Percentiles rank a stretch among this genome's conserved stretches.
Evolutionary conservation across 2,329 filamentous ascomycete genomes (phyloP).

Genomic region (Trichoderma sp.): DNA sequence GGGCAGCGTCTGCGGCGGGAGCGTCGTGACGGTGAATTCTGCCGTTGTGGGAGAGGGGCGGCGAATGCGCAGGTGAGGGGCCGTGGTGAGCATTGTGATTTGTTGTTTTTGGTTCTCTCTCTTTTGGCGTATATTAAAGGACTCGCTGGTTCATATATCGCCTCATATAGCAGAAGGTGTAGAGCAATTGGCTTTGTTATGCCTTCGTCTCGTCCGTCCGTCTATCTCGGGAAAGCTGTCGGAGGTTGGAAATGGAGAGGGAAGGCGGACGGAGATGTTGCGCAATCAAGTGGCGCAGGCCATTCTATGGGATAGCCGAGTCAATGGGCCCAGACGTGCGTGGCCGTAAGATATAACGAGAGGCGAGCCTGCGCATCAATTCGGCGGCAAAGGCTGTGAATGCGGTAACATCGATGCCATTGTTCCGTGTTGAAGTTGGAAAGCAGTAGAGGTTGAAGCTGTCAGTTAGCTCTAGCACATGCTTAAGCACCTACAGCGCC

Average conservation of each 20-base stretch:
- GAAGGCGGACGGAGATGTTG: neutral
- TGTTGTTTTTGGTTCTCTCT: neutral
- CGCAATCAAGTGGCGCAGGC: neutral
- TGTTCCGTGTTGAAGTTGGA: neutral
- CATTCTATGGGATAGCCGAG: neutral
- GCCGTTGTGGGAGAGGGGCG: constrained; percentile 85
- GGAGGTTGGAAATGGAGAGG: neutral
- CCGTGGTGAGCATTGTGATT: constrained; percentile 59
- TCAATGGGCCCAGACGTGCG: no score
- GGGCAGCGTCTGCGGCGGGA: constrained; percentile 54
- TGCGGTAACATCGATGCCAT: neutral
- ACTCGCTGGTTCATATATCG: neutral
- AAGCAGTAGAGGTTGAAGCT: neutral
- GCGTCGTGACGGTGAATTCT: constrained; percentile 87
- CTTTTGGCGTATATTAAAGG: neutral
- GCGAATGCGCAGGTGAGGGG: constrained; percentile 61
- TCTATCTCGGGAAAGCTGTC: neutral
- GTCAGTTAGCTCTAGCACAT: neutral
- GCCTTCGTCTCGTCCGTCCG: neutral
- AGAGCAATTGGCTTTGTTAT: neutral
- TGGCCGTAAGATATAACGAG: neutral
- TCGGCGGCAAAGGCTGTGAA: neutral
- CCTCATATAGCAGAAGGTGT: neutral
- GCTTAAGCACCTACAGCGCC: neutral
- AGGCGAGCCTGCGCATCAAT: neutral